Conservation (phyloP, 1,284 basidiomycete genomes). For the Ceratobasidium sp. region DNA sequence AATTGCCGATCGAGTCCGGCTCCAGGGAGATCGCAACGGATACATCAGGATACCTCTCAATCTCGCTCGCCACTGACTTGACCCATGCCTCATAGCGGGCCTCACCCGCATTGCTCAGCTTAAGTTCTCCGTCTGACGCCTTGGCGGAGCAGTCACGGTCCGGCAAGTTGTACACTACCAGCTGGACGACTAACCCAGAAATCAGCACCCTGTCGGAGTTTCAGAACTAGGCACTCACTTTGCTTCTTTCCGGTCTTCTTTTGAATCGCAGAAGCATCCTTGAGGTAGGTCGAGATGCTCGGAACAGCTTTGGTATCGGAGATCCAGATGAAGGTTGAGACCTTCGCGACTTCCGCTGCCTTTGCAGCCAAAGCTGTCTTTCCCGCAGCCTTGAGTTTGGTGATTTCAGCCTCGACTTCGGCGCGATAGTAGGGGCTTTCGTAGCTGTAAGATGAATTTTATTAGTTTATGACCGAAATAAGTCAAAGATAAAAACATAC, state of each 20-base stretch:
- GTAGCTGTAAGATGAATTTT: not conserved
- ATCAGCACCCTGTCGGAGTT: not conserved
- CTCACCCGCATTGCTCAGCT: constrained; percentile 46
- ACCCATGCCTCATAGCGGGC: constrained; percentile 47
- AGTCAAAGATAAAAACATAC: not conserved
- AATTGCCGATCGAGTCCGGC: constrained; percentile 49
- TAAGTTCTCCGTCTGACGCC: constrained; percentile 46
- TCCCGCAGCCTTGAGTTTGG: constrained; percentile 36
- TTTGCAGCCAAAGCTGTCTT: constrained; percentile 44
- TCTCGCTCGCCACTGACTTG: constrained; percentile 44
- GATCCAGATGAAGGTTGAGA: constrained; percentile 48
- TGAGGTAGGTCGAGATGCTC: constrained; percentile 43
- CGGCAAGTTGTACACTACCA: constrained; percentile 49
- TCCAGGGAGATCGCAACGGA: constrained; percentile 48
- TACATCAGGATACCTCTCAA: constrained; percentile 47
- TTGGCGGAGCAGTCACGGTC: constrained; percentile 50
- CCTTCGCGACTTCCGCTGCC: constrained; percentile 47
- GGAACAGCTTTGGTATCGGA: constrained; percentile 34
- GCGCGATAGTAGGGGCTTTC: constrained; percentile 32
- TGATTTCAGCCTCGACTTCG: constrained; percentile 36
- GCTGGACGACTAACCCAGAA: constrained; percentile 39
- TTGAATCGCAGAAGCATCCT: constrained; percentile 39
- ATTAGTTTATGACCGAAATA: not conserved
- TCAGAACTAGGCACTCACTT: not conserved
- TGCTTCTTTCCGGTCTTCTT: constrained; percentile 44